Evolutionary conservation across 179 eudicot species (phyloP).

Genomic region (Drosera spatulata): DNA sequence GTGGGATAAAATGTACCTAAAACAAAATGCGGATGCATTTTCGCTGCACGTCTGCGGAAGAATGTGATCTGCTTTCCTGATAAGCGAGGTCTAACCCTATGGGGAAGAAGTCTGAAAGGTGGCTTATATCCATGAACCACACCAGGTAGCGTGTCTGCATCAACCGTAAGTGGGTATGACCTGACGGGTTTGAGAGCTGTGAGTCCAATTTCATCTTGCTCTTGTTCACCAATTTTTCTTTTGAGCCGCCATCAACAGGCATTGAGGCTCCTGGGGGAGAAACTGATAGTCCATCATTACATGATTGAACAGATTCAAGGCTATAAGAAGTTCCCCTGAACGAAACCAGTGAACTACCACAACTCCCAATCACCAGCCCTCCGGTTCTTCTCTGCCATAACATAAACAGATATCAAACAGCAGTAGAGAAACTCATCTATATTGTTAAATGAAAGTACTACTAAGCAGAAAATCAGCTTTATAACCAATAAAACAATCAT

Average conservation of each 20-base stretch:
- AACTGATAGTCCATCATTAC: constrained; percentile 8
- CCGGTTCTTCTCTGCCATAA: constrained; percentile 72
- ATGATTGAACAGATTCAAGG: constrained; percentile 65
- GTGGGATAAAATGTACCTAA: constrained; percentile 41
- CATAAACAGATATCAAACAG: not conserved
- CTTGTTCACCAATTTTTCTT: constrained; percentile 43
- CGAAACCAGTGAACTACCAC: constrained; percentile 73
- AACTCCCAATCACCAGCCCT: constrained; percentile 95
- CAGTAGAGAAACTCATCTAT: too few species aligned
- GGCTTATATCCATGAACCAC: constrained; percentile 50
- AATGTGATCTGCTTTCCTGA: constrained; percentile 53
- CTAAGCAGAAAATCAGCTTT: too few species aligned
- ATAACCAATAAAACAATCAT: not conserved
- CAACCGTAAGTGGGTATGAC: constrained; percentile 72
- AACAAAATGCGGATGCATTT: constrained; percentile 87
- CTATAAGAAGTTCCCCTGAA: constrained; percentile 76
- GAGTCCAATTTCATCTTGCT: constrained; percentile 76
- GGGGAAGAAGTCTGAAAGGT: constrained; percentile 80
- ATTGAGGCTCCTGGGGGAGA: too few species aligned
- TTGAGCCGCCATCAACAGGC: too few species aligned
- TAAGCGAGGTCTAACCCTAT: constrained; percentile 42
- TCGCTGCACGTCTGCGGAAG: constrained; percentile 54
- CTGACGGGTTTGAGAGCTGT: constrained; percentile 78
- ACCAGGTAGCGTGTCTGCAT: constrained; percentile 89
- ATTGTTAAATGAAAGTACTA: too few species aligned